A percentile compares a stretch with the other conserved stretches of the same genome.
Evolutionary conservation across 2,329 filamentous ascomycete species (phyloP).

Genomic region (Delphinella strobiligena): DNA sequence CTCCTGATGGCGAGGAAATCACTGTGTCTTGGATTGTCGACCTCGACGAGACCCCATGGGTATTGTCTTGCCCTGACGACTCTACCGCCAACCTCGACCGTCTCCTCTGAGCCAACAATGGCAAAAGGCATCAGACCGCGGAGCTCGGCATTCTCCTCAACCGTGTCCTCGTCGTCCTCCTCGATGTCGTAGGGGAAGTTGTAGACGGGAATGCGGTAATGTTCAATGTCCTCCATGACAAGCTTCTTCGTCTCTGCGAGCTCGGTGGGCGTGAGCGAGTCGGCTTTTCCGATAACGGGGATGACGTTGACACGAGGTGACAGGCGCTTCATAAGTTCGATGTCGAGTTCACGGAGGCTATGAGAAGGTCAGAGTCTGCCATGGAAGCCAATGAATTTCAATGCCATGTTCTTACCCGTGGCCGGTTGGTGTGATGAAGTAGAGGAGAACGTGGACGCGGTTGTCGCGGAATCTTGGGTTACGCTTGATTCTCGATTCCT

Average conservation of each 20-base stretch:
- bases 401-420: constrained; percentile 44
- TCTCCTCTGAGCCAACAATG: constrained; percentile 93
- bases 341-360: constrained; percentile 95
- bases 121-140: constrained; percentile 97
- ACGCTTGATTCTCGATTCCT: constrained; percentile 99
- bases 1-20: constrained; percentile 97
- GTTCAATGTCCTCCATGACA: constrained; percentile 99
- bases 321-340: constrained; percentile 98
- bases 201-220: constrained; percentile 98
- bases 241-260: constrained; percentile 99
- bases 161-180: constrained; percentile 97
- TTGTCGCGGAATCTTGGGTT: constrained; percentile 99
- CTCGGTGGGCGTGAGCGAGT: constrained; percentile 91
- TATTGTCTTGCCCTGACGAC: constrained; percentile 93
- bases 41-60: constrained; percentile 97
- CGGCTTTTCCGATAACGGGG: constrained; percentile 95
- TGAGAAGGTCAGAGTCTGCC: no score
- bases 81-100: constrained; percentile 85
- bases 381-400: constrained; percentile 9
- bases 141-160: constrained; percentile 97
- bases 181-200: constrained; percentile 99
- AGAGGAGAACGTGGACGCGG: constrained; percentile 93
- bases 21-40: constrained; percentile 97
- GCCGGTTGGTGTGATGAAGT: constrained; percentile 98
- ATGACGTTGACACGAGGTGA: constrained; percentile 98